Base-by-base conservation (phyloP, 176 grass and related monocot genomes). In the Juncus effusus region DNA sequence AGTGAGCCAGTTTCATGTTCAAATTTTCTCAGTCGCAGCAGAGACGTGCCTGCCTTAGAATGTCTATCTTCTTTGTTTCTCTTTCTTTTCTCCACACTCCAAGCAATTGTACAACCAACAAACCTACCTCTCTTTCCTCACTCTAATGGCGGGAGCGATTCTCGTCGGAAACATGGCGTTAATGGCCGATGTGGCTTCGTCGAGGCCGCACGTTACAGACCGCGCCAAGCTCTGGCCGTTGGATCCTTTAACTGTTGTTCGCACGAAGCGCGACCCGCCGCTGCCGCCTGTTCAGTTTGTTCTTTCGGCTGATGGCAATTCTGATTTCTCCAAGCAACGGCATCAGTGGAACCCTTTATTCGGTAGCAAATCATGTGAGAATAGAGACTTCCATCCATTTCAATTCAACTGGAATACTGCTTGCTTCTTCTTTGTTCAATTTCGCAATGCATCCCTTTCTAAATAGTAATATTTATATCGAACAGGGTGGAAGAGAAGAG, bases 301-400 rank as follows among this genome's bases (percentile, higher is more conserved):
- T 11, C 38, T 71, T 4, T 71, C 67, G 1, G 8, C 47, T 13
- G 19, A 5, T 7, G 41, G 16, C 13, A 6, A 11, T 8, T 70
- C 67, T 14, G 53, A 57, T 37, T 11, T 41, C 64, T 67, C 64
- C 16, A 2, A 41, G 19, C 16, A 13, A 44, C 6, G 36, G 1
- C 52, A 51, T 12, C 36, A 40, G 4, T 36, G 36, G 15, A 59
- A 42, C 16, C 52, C 67, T 58, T 55, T 71, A 38, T 71, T 71
- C 13, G 67, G 67, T 2, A 59, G 7, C 38, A 71, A 71, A 71
- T 71, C 67, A 71, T 45, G 67, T 71, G 3, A 59, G 13, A 10
- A 16, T 8, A 45, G 7, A 3, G n/a, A 1, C 1, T 40, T 52
- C 4, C 10, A 3, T 37, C 36, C 6, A 42, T 4, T 38, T 67